Evolutionary conservation across 129 eudicot genomes (phyloP), one percentile per base, ranked within the genome.

Genomic region (Lonicera japonica): DNA sequence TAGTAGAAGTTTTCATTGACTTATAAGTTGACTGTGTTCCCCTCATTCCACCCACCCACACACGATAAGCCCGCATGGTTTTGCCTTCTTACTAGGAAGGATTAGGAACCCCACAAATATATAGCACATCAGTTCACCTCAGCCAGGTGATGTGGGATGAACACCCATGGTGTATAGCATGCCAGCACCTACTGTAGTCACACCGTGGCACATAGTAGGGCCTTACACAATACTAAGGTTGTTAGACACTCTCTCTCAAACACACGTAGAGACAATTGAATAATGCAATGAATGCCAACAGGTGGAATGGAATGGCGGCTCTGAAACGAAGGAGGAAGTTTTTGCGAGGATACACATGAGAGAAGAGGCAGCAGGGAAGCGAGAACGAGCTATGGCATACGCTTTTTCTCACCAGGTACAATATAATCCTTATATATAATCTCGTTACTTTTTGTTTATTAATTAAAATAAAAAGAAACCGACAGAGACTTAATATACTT

Each of bases 361-460:
- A 79, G 99, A 94, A 80, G 99, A 79, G 70, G 99, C 99, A 63
- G 78, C 96, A 34, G 68, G 85, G 53, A 94, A 80, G 78, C 89
- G 99, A 23, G 99, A 88, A 46, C 82, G 99, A 52, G 83, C 99
- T 61, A 70, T 94, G 99, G 99, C 99, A 24, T 94, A 94, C 69
- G 99, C 99, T 13, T 94, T 88, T 56, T 62, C 92, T 72, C 99
- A 94, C 79, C 99, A 94, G 84, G 99, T 88, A 74, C 57, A 41
- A 20, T 23, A 22, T 40, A 9, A 40, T 46, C 21, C 18, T 15
- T n/a, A n/a, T n/a, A n/a, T n/a, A 29, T 40, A 8, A 43, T 43
- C 13, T 43, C 43, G 10, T 48, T 60, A 5, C 18, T 22, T 64
- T 64, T 0, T 19, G 11, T 41, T 60, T n/a, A 25, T 15, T 47